phyloP scores from a whole-genome alignment of 495 filamentous ascomycete species.

The Neurospora sp. region DNA sequence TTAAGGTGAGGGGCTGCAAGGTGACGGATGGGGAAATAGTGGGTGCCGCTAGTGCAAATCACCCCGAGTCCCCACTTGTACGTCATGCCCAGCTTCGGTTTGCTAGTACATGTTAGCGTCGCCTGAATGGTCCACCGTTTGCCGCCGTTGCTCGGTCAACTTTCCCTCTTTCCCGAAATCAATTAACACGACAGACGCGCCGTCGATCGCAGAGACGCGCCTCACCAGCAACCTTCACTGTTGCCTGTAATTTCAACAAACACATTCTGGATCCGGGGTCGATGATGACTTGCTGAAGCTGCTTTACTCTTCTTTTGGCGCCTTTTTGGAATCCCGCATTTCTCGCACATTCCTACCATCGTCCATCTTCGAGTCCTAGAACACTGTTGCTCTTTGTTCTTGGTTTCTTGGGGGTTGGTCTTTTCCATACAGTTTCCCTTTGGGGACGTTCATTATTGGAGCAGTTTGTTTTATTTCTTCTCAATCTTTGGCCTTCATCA shows the following conservation, averaged over 20 bases:
- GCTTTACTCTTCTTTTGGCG: not conserved
- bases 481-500: slow-evolving; percentile 2
- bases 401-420: not conserved
- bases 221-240: not conserved
- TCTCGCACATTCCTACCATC: not conserved
- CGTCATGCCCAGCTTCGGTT: not conserved
- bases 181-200: not conserved
- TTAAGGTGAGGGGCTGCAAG: not conserved
- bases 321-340: not conserved
- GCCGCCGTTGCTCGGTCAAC: not conserved
- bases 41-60: not conserved
- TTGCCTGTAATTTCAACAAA: not conserved
- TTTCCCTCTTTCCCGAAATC: not conserved
- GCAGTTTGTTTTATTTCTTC: not conserved
- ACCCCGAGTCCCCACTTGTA: not conserved
- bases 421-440: too few relatives aligned
- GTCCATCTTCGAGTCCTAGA: not conserved
- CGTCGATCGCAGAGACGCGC: not conserved
- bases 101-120: not conserved
- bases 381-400: not conserved
- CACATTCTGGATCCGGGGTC: not conserved
- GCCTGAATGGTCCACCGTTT: not conserved
- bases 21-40: not conserved
- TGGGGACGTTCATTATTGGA: not conserved
- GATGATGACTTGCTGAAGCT: not conserved